Conservation (phyloP, 108 stramenopile genomes). For the Pseudonitzschia pungens region DNA sequence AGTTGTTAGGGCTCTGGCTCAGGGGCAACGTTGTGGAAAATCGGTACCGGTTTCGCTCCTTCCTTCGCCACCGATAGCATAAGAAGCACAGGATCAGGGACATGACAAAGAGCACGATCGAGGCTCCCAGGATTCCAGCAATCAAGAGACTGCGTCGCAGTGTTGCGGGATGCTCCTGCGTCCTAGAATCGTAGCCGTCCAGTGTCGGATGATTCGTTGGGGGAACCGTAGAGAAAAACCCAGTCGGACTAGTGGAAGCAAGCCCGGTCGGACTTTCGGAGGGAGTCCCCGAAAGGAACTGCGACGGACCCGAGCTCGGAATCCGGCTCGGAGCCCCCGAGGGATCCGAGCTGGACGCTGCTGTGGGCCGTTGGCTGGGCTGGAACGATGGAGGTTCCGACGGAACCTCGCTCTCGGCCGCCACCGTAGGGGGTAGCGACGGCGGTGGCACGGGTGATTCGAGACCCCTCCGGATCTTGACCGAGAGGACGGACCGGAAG, state of each 20-base stretch:
- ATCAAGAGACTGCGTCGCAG: conserved; percentile 2
- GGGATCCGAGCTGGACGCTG: neutral
- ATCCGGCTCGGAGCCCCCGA: neutral
- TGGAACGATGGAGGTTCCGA: neutral
- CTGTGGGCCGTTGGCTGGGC: conserved; percentile 3
- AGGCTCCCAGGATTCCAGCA: conserved; percentile 25
- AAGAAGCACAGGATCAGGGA: conserved; percentile 6
- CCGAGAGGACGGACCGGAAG: conserved; percentile 19
- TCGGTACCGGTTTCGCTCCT: neutral
- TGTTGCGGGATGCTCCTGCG: neutral
- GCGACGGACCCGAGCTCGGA: conserved; percentile 1
- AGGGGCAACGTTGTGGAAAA: conserved; percentile 16
- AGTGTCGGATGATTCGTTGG: neutral
- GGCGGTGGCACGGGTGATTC: neutral
- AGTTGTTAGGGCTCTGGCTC: neutral
- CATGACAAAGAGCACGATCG: conserved; percentile 6
- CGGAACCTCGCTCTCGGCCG: neutral
- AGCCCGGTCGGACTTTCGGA: neutral
- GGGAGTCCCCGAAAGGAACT: no score
- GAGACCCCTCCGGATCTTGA: conserved; percentile 20
- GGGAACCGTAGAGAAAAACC: neutral
- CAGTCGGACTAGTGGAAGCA: neutral
- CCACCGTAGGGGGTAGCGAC: neutral
- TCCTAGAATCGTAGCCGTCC: neutral
- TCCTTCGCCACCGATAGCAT: conserved; percentile 7